Evolutionary conservation across 2,329 filamentous ascomycete species (phyloP).

Genomic region (Exophiala calicioides): DNA sequence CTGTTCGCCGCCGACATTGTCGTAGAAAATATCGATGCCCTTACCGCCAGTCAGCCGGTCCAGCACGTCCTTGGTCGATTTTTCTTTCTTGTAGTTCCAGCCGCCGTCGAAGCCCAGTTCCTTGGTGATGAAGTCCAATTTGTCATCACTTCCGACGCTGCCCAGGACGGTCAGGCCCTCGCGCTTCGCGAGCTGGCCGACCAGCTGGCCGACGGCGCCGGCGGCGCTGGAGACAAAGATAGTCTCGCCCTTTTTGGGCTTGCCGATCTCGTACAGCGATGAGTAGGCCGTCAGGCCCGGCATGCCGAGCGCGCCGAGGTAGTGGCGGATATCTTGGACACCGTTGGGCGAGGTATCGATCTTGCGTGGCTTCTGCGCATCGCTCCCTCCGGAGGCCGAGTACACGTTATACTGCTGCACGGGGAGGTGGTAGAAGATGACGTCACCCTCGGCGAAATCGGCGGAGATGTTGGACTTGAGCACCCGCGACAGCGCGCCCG

Average conservation of each 20-base stretch:
- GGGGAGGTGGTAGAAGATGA: slow-evolving; percentile 57
- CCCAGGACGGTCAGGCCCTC: slow-evolving; percentile 79
- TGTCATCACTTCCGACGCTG: slow-evolving; percentile 76
- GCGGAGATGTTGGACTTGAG: slow-evolving; percentile 65
- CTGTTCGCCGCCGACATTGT: slow-evolving; percentile 72
- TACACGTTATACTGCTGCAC: slow-evolving; percentile 64
- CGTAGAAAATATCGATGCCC: slow-evolving; percentile 81
- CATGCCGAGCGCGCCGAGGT: slow-evolving; percentile 77
- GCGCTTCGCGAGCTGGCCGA: slow-evolving; percentile 80
- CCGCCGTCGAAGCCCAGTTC: slow-evolving; percentile 71
- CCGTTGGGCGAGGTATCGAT: slow-evolving; percentile 13
- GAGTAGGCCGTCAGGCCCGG: slow-evolving; percentile 74
- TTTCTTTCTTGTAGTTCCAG: slow-evolving; percentile 89
- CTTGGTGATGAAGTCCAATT: slow-evolving; percentile 71
- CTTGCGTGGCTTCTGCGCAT: slow-evolving; percentile 9
- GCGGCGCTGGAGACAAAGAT: slow-evolving; percentile 80
- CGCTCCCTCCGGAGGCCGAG: not conserved
- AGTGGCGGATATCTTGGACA: slow-evolving; percentile 51
- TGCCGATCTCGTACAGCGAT: slow-evolving; percentile 72
- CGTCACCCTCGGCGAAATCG: slow-evolving; percentile 67
- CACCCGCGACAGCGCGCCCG: slow-evolving; percentile 66
- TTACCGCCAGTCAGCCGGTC: slow-evolving; percentile 66
- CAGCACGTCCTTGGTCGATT: slow-evolving; percentile 63
- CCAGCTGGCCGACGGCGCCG: slow-evolving; percentile 79
- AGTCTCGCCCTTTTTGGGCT: slow-evolving; percentile 75